Evolutionary conservation across 345 rosid genomes (phyloP).

Genomic region (Erysimum cheiranthoides): DNA sequence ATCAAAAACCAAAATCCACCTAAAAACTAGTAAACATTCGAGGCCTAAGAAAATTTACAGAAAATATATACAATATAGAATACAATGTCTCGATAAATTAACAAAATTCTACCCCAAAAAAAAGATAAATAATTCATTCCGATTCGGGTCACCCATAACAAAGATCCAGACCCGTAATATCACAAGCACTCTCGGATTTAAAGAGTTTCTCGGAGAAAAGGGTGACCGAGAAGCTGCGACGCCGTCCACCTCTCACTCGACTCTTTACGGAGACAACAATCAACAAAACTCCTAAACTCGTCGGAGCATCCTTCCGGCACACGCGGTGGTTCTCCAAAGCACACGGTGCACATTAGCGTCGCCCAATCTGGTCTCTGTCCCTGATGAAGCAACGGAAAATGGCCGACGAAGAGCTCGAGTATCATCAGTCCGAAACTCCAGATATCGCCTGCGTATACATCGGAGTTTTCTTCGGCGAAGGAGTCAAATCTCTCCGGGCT

Average conservation of each 20-base stretch:
- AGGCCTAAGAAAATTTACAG: too few relatives aligned
- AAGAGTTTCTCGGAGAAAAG: conserved; percentile 51
- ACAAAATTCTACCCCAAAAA: too few relatives aligned
- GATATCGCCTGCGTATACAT: conserved; percentile 73
- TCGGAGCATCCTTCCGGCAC: conserved; percentile 61
- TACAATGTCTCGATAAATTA: too few relatives aligned
- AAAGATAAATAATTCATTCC: too few relatives aligned
- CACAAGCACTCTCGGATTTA: not conserved
- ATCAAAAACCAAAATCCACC: too few relatives aligned
- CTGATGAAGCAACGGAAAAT: conserved; percentile 59
- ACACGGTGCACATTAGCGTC: conserved; percentile 78
- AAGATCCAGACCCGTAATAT: not conserved
- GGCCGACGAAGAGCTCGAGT: conserved; percentile 71
- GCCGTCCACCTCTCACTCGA: conserved; percentile 69
- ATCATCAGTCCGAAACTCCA: conserved; percentile 84
- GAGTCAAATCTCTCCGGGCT: conserved; percentile 85
- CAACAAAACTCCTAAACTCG: conserved; percentile 65
- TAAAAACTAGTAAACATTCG: too few relatives aligned
- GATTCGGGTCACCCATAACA: too few relatives aligned
- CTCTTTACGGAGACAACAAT: conserved; percentile 77
- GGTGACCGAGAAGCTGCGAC: conserved; percentile 61
- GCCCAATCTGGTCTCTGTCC: conserved; percentile 85
- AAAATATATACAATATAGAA: too few relatives aligned
- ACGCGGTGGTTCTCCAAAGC: conserved; percentile 75
- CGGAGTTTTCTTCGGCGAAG: conserved; percentile 55